Base-by-base conservation (phyloP, 192 early-diverging fungal genomes). In the Podila verticillata region DNA sequence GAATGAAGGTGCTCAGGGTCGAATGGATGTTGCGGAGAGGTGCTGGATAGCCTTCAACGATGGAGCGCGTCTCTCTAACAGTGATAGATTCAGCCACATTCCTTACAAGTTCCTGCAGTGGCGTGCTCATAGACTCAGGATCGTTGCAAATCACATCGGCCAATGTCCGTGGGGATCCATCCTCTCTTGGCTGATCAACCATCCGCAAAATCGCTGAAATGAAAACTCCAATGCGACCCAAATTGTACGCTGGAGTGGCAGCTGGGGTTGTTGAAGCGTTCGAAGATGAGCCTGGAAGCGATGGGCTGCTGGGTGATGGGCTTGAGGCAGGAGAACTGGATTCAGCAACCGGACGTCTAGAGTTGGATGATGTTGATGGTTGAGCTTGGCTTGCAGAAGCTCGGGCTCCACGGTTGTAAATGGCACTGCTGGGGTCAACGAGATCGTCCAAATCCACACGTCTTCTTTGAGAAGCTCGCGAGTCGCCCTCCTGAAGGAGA, bases 131-230 rank as follows among this genome's bases (percentile, higher is more conserved):
- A 7, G 68, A 39, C 22, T 75, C 72, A 7, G 72, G 72, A 28
- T 73, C 72, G n/a, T 82, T 75, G 51, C 81, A 75, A 61, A 82
- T 74, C 9, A 82, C 81, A 56, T 82, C 81, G 3, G 81, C 70
- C 51, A 82, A 28, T 10, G 68, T 75, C 19, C 72, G 54, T 2
- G 81, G 72, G 1, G 73, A 75, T 39, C 81, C 81, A 59, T 82
- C 81, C 47, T 82, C 81, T 22, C 73, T 28, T n/a, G 81, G 81
- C 31, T 82, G 81, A 68, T 82, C 81, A 10, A 82, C 69, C 73
- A 82, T 82, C 24, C 81, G 47, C 31, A 82, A 30, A 32, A 82
- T 72, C 17, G 72, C 81, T 1, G 81, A 74, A 19, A 82, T 75
- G 59, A 75, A 75, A 13, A 74, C 69, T 20, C 81, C 81, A 30